Evolutionary conservation across 2,329 filamentous ascomycete species (phyloP), one percentile per base, ranked within the genome.

Genomic region (Lachnellula hyalina): DNA sequence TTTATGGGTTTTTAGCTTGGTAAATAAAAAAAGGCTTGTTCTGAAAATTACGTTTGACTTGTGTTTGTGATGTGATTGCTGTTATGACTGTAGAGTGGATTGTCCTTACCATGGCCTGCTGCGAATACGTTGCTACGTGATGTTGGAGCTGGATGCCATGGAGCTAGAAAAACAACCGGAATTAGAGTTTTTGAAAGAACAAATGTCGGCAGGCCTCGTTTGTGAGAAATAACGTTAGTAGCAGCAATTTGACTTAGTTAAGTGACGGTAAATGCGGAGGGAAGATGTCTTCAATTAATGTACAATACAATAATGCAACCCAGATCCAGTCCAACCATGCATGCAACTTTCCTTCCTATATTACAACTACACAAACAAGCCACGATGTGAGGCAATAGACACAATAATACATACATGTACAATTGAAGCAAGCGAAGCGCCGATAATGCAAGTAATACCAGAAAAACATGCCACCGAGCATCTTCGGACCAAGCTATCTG

Each of bases 271-370:
- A 32, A 12, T 47, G 44, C 23, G 5, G 48, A 50, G 48, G 34
- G 48, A 50, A 50, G 48, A 50, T 50, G 48, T 50, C 21, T 40
- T 50, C 40, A 40, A 14, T 50, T 36, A 25, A 25, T 11, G 12
- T 50, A 38, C 35, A 40, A 32, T 15, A 14, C 35, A 40, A 8
- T 6, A 6, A 23, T 47, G 17, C 23, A 15, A 47, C 6, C 21
- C 44, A 14, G 5, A 32, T 47, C 44, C 28, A 47, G 12, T 14
- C n/a, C 19, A 44, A 14, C 41, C 19, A 17, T 21, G 28, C 19
- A 17, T 21, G 28, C 28, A 11, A 32, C 28, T 32, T 32, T 44
- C 41, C 41, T 19, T 14, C 12, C 21, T 32, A 47, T 47, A 32
- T 15, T 47, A 47, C 44, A 47, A 23, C 19, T 17, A n/a, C 14